Evolutionary conservation across 805 yeast species (phyloP).

Genomic region (Cyberlindnera meyerae): DNA sequence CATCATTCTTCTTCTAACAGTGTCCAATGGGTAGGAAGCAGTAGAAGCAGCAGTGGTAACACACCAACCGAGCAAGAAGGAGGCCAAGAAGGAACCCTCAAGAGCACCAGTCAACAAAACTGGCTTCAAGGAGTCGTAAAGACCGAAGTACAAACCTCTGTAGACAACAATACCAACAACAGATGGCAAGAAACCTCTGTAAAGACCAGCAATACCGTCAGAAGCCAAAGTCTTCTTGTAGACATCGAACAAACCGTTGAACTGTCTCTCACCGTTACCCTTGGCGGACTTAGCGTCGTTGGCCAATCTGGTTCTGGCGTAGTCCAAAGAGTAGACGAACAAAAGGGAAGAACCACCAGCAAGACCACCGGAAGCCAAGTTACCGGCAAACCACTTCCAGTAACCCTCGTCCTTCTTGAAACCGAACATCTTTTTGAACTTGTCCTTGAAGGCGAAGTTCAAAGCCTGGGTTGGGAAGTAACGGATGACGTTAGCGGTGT

Average conservation of each 20-base stretch:
- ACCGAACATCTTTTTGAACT: slow-evolving; percentile 92
- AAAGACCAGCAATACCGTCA: slow-evolving; percentile 97
- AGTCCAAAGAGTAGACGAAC: slow-evolving; percentile 95
- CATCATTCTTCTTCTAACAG: slow-evolving; percentile 99
- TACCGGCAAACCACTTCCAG: slow-evolving; percentile 94
- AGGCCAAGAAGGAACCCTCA: slow-evolving; percentile 91
- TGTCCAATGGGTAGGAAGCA: slow-evolving; percentile 98
- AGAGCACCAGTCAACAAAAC: slow-evolving; percentile 89
- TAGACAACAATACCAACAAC: slow-evolving; percentile 96
- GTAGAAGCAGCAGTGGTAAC: slow-evolving; percentile 98
- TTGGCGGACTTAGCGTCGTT: slow-evolving; percentile 87
- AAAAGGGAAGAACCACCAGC: slow-evolving; percentile 95
- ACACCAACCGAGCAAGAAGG: slow-evolving; percentile 95
- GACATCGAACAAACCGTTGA: slow-evolving; percentile 95
- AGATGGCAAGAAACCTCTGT: slow-evolving; percentile 99
- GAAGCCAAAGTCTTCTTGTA: slow-evolving; percentile 92
- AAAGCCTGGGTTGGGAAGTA: slow-evolving; percentile 99
- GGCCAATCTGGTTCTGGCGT: slow-evolving; percentile 98
- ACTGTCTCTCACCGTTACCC: slow-evolving; percentile 87
- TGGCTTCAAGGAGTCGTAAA: slow-evolving; percentile 95
- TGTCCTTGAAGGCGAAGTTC: slow-evolving; percentile 97
- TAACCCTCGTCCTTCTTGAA: slow-evolving; percentile 94
- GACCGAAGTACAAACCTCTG: slow-evolving; percentile 99
- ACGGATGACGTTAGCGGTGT: slow-evolving; percentile 98
- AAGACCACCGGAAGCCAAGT: slow-evolving; percentile 97